A percentile compares a stretch with the other conserved stretches of the same genome.
Conservation (phyloP, 805 yeast species). For the Komagataella kurtzmanii region DNA sequence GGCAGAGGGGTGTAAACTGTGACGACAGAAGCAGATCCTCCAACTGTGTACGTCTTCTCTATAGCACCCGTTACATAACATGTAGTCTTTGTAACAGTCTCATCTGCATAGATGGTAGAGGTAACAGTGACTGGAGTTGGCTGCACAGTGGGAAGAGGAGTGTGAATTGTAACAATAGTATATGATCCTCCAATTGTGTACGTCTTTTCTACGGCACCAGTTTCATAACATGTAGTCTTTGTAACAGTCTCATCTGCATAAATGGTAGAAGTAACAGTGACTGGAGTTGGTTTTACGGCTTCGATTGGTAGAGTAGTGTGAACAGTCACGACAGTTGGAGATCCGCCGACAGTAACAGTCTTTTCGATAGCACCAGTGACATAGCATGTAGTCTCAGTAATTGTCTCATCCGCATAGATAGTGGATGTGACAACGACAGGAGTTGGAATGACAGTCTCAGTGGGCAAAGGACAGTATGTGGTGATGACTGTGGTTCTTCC, state of each 20-base stretch:
- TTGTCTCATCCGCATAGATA: background rate
- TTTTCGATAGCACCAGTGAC: background rate
- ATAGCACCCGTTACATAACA: background rate
- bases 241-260: too few relatives aligned
- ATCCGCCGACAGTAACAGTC: background rate
- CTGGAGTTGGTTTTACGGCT: too few relatives aligned
- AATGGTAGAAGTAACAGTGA: too few relatives aligned
- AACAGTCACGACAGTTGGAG: background rate
- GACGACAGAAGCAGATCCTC: background rate
- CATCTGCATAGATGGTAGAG: background rate
- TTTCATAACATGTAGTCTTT: too few relatives aligned
- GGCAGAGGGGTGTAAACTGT: background rate
- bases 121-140: background rate
- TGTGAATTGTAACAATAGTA: too few relatives aligned
- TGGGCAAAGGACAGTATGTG: constrained; percentile 20
- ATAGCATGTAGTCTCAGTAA: background rate
- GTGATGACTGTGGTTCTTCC: constrained; percentile 23
- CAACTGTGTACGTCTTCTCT: background rate
- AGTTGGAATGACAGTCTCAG: constrained; percentile 1
- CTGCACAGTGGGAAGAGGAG: background rate
- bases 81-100: background rate
- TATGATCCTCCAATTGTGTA: too few relatives aligned
- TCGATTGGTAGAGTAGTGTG: background rate
- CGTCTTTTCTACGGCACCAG: too few relatives aligned
- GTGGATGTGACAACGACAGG: background rate